Base-by-base conservation (phyloP, 192 early-diverging fungal species). In the Haplosporangium gracile region DNA sequence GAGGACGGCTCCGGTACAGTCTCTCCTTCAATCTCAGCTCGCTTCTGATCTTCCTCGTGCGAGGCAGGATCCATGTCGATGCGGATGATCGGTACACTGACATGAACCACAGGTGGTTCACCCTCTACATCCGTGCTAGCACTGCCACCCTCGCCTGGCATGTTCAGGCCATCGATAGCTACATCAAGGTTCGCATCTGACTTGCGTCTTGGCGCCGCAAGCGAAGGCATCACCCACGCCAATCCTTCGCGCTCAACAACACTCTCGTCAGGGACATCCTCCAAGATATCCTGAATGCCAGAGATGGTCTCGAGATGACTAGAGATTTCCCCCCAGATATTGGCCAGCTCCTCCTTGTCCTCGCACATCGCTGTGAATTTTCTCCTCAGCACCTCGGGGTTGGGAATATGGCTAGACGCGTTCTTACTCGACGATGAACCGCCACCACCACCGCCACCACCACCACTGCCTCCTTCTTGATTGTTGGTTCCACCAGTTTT, bases 301-400 rank as follows among this genome's bases (percentile, higher is more conserved):
- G 84, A 86, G 15, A 78, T 42, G 3, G 84, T 86, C 32, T 86
- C 79, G 34, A 86, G 57, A 38, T 81, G 79, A 65, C 81, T 87
- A 32, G 75, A 79, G 13, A 84, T 81, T 8, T 89, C 82, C 18
- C 92, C 87, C 95, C 95, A 97, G 75, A 97, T 94, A 82, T 91
- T 88, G 57, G 89, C 78, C 53, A 97, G 77, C 77, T 89, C 88
- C 38, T 89, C 88, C 45, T 82, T 85, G 82, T 96, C 88, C 10
- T 78, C 57, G 78, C 96, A 97, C 15, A 88, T 90, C 39, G 93
- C 92, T 38, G 91, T 84, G 78, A 96, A 96, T 51, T 82, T 90
- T 5, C 78, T 88, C 20, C 94, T 86, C 68, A 95, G 75, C 10
- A 71, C 68, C 70, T 96, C 95, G 0, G 95, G 94, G 57, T 92